Percentiles rank a stretch among this genome's conserved stretches.
Conservation (phyloP, 345 rosid species). For the Noccaea caerulescens region DNA sequence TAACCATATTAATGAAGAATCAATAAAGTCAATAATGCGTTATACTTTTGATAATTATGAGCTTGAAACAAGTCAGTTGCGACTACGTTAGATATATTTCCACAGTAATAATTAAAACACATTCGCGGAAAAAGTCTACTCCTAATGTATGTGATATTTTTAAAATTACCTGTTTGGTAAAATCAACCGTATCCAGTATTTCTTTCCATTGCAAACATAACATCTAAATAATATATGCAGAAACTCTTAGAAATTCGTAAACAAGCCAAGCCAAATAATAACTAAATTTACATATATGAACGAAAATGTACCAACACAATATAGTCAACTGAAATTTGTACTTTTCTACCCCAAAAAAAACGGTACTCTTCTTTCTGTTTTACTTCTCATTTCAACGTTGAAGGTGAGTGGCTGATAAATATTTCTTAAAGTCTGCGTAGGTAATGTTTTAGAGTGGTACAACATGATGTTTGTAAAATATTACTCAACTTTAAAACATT, state of each 20-base stretch:
- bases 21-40: background rate
- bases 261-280: background rate
- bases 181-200: no score
- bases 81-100: no score
- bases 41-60: background rate
- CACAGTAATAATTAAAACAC: no score
- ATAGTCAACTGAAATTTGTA: background rate
- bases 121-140: no score
- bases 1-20: conserved; percentile 21
- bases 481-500: background rate
- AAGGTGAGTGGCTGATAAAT: background rate
- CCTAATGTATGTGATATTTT: no score
- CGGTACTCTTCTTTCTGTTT: no score
- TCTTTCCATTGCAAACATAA: no score
- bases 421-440: background rate
- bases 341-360: no score
- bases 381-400: background rate
- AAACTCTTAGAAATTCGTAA: no score
- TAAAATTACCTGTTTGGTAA: no score
- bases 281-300: background rate
- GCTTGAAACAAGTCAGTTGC: background rate
- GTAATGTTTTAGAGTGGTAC: background rate
- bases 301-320: background rate
- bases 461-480: background rate
- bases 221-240: no score